A percentile compares a stretch with the other conserved stretches of the same genome.
phyloP scores from a whole-genome alignment of 495 filamentous ascomycete genomes.

The Bathelium albidoporum region DNA sequence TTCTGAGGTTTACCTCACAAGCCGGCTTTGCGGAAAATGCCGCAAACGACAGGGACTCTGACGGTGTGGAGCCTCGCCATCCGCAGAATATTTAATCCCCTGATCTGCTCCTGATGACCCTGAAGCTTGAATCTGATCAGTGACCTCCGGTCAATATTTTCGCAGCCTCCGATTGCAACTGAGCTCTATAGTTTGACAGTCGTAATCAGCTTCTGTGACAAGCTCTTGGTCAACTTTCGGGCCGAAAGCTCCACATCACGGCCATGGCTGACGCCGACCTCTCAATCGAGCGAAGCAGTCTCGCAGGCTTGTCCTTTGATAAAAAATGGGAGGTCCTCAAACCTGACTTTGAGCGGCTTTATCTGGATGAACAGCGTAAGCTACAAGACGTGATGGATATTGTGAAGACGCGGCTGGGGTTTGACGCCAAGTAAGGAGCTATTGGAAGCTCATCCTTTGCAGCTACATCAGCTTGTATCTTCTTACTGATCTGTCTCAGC shows the following conservation, averaged over 20 bases:
- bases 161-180: too few species aligned
- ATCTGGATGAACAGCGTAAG: slow-evolving; percentile 24
- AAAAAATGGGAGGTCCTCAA: slow-evolving; percentile 34
- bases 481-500: slow-evolving; percentile 16
- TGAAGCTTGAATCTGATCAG: too few species aligned
- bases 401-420: slow-evolving; percentile 27
- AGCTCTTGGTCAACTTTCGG: background rate
- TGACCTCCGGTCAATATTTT: too few species aligned
- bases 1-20: background rate
- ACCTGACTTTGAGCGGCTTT: slow-evolving; percentile 28
- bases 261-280: background rate
- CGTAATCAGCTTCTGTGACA: background rate
- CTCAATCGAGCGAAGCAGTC: background rate
- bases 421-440: slow-evolving; percentile 31
- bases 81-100: too few species aligned
- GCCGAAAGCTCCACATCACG: background rate
- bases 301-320: slow-evolving; percentile 15
- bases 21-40: background rate
- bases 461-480: background rate
- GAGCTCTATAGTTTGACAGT: too few species aligned
- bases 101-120: too few species aligned
- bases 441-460: background rate
- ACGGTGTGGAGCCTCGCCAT: too few species aligned
- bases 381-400: slow-evolving; percentile 22
- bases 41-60: background rate